Base-by-base conservation (phyloP, 306 rosid species). In the Begonia loranthoides region DNA sequence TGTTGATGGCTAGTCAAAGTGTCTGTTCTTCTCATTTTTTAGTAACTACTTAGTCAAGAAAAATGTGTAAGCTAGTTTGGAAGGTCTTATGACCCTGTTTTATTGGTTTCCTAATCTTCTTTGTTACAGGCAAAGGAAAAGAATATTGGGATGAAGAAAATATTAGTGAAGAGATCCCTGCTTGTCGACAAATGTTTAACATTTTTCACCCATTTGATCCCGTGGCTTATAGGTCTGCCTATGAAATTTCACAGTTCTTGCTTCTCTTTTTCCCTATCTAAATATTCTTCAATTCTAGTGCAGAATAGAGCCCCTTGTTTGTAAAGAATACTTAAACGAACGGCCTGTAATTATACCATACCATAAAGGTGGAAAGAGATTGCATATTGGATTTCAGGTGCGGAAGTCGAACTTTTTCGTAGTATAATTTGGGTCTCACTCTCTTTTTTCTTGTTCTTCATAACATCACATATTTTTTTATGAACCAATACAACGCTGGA, bases 191-290 rank as follows among this genome's bases (percentile, higher is more conserved):
- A 69, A 74, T 92, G 88, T 76, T 92, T 67, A 92, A 92, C 77
- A 83, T 92, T 70, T 92, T 92, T 80, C 99, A 92, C 60, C 99
- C 99, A 34, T 92, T 57, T 66, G 99, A 92, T 73, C 99, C 99
- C 13, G 99, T 92, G 54, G 99, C 94, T 65, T 92, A 86, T 66
- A 86, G 99, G 99, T 86, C 33, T 72, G 71, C 56, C 41, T 53
- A 50, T 59, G 41, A 46, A 47, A 34, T 65, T 65, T 49, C 57
- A 6, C n/a, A 0, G 47, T 43, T 43, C 47, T 43, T 7, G 47
- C 13, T 43, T n/a, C 47, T 43, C 47, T 43, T 28, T 28, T 5
- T 24, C 36, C 5, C 3, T 0, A 7, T 28, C 36, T 28, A 39
- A 66, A 51, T 57, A 41, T 49, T 43, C 62, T 44, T 63, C 62